These are phyloP conservation scores for Aspergillus ostianus DNA, from an alignment of 495 filamentous ascomycete genomes.

Conservation along the genomic window DNA sequence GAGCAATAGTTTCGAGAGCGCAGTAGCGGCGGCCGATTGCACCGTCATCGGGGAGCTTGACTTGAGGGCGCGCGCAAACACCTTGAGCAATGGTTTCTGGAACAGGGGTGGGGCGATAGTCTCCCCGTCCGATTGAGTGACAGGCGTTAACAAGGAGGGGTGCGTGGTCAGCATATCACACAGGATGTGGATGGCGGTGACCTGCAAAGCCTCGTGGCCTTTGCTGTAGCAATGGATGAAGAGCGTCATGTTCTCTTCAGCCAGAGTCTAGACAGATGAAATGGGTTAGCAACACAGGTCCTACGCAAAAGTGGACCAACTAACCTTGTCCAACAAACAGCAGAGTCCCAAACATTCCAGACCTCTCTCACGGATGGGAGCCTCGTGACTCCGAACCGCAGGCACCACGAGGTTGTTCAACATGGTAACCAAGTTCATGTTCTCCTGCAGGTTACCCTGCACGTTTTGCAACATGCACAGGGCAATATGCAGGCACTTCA, in stretches of 20 bases:
- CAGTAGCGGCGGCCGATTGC: slow-evolving; percentile 77
- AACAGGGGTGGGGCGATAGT: slow-evolving; percentile 41
- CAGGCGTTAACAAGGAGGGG: slow-evolving; percentile 64
- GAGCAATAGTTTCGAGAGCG: slow-evolving; percentile 83
- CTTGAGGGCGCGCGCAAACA: slow-evolving; percentile 73
- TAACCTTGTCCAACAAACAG: slow-evolving; percentile 80
- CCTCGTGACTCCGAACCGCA: slow-evolving; percentile 88
- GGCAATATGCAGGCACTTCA: slow-evolving; percentile 97
- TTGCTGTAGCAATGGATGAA: slow-evolving; percentile 96
- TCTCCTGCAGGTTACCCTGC: slow-evolving; percentile 76
- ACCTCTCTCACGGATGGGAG: slow-evolving; percentile 86
- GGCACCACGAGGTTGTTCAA: slow-evolving; percentile 95
- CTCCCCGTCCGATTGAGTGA: slow-evolving; percentile 41
- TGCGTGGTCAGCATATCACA: slow-evolving; percentile 89
- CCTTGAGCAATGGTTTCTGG: slow-evolving; percentile 66
- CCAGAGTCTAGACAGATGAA: slow-evolving; percentile 58
- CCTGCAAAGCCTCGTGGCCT: slow-evolving; percentile 84
- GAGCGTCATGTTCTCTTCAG: slow-evolving; percentile 86
- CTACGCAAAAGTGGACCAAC: slow-evolving; percentile 13
- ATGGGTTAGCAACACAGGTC: background rate
- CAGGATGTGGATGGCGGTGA: slow-evolving; percentile 87
- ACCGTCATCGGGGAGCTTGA: slow-evolving; percentile 66
- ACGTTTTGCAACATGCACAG: slow-evolving; percentile 97
- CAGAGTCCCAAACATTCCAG: slow-evolving; percentile 86
- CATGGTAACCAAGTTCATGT: slow-evolving; percentile 86